Evolutionary conservation across 306 rosid genomes (phyloP), one percentile per base, ranked within the genome.

Genomic region (Urtica urens): DNA sequence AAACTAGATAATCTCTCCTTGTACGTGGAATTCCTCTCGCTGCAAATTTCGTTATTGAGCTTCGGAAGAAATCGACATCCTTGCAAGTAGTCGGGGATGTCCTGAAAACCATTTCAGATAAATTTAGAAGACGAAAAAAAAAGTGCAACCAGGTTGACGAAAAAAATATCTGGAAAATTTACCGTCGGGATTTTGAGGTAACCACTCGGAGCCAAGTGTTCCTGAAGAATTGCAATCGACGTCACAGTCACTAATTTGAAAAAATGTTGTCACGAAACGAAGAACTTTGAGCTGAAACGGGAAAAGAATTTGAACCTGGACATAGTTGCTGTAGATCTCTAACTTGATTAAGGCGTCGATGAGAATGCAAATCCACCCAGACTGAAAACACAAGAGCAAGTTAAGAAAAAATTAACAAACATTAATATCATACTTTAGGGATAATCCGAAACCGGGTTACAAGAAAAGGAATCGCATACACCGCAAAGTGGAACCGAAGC

Each of bases 111-210:
- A n/a, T n/a, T n/a, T n/a, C n/a, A n/a, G n/a, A n/a, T n/a, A n/a
- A n/a, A n/a, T n/a, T n/a, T n/a, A n/a, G n/a, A n/a, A n/a, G n/a
- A n/a, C n/a, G n/a, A 60, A n/a, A 13, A 29, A 41, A 33, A 31
- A 35, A 35, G n/a, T 35, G 11, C 11, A 9, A 25, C 45, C 8
- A 8, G 5, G 15, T 12, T 1, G 55, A 22, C 28, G 57, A 44
- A 46, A 5, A 38, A 29, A 42, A 23, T 18, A 50, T 54, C 10
- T 8, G 7, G 30, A 66, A 35, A 21, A 73, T 92, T 77, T 73
- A 87, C 96, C 4, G 69, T 79, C 23, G 96, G 94, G 51, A 87
- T 65, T 74, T 87, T 87, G 42, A 82, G 22, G 72, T 79, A 82
- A 42, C 83, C 86, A 57, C 77, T 87, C 16, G 94, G 96, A 69